phyloP scores from a whole-genome alignment of 2,329 filamentous ascomycete genomes.

The Exophiala oligosperma region DNA sequence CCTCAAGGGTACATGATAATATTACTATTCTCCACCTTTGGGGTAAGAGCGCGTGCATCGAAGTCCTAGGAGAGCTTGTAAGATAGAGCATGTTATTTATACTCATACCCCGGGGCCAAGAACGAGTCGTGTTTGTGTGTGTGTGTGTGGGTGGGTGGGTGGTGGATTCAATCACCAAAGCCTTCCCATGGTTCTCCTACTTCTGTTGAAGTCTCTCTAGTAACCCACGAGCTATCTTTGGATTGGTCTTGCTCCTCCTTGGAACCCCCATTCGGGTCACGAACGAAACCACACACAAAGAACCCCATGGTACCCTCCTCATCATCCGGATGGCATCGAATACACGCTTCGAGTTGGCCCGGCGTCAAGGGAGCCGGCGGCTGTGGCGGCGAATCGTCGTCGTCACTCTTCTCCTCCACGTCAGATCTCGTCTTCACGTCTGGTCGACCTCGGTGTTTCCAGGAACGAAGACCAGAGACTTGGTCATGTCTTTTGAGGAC shows the following conservation, averaged over 20 bases:
- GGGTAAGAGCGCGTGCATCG: no score
- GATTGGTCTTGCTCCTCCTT: conserved; percentile 21
- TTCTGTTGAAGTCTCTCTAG: conserved; percentile 26
- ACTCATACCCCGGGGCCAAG: no score
- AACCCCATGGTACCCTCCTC: conserved; percentile 89
- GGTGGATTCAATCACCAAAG: conserved; percentile 32
- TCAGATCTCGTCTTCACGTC: no score
- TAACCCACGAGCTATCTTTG: no score
- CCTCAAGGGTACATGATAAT: no score
- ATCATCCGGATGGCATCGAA: conserved; percentile 78
- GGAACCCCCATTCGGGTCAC: conserved; percentile 37
- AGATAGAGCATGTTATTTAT: no score
- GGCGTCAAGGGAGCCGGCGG: conserved; percentile 34
- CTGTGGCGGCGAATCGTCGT: no score
- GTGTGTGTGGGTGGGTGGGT: no score
- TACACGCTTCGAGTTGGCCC: conserved; percentile 66
- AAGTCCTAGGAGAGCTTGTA: no score
- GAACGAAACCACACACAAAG: conserved; percentile 85
- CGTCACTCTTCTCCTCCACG: no score
- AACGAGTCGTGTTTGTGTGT: no score
- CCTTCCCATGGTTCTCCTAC: conserved; percentile 47
- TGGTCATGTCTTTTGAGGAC: conserved; percentile 73
- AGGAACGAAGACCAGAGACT: conserved; percentile 71
- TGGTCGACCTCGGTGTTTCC: conserved; percentile 63
- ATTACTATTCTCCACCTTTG: no score